These are phyloP conservation scores for Neonectria hederae DNA, from an alignment of 2,329 filamentous ascomycete species.

Conservation along the genomic window DNA sequence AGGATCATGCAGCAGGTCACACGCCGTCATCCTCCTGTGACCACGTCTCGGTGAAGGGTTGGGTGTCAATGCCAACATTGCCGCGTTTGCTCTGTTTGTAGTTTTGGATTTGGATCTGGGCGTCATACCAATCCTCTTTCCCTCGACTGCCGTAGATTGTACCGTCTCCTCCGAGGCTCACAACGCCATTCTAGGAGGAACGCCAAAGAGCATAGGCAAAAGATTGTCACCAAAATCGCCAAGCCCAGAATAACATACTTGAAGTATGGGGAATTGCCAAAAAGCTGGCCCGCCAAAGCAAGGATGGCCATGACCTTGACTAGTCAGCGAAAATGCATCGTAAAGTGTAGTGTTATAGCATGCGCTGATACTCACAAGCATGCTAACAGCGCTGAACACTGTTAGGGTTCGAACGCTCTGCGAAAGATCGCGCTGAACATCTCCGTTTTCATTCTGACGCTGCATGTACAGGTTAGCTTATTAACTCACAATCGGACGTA, in stretches of 20 bases:
- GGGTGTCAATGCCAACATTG: not conserved
- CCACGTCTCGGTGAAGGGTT: not conserved
- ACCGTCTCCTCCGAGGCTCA: not conserved
- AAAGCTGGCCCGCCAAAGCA: not conserved
- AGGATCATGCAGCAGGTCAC: constrained; percentile 13
- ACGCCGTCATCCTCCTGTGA: constrained; percentile 6
- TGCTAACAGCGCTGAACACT: not conserved
- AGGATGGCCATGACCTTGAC: not conserved
- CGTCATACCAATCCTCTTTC: not conserved
- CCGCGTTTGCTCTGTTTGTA: not conserved
- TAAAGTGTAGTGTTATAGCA: no score
- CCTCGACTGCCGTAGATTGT: not conserved
- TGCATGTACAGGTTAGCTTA: not conserved
- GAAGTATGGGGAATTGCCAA: not conserved
- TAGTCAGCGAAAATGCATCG: not conserved
- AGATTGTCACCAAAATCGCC: not conserved
- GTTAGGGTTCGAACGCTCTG: not conserved
- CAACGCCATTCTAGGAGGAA: not conserved
- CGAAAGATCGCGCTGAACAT: not conserved
- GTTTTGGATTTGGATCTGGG: not conserved
- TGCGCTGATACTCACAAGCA: not conserved
- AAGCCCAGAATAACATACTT: not conserved
- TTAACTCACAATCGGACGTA: not conserved
- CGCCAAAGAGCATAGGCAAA: not conserved
- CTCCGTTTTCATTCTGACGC: not conserved